Percentiles rank a stretch among this genome's conserved stretches.
Conservation (phyloP, 768 basidiomycete genomes). For the Serendipita sp. region DNA sequence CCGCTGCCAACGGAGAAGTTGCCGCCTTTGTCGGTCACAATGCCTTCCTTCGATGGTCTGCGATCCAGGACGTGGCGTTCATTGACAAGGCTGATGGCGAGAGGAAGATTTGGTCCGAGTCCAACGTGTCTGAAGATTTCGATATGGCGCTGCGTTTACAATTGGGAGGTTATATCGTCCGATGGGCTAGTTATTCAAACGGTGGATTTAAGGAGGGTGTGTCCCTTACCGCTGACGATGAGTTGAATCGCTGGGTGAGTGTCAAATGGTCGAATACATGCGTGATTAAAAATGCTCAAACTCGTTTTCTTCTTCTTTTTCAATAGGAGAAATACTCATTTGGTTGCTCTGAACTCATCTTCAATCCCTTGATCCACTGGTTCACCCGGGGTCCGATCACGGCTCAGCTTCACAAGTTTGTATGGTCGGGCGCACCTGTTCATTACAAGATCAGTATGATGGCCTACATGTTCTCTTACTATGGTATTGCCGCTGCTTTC, state of each 20-base stretch:
- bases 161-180: slow-evolving; percentile 56
- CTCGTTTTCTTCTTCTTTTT: neutral
- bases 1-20: slow-evolving; percentile 65
- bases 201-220: slow-evolving; percentile 87
- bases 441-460: slow-evolving; percentile 75
- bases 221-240: slow-evolving; percentile 75
- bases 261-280: slow-evolving; percentile 44
- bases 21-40: slow-evolving; percentile 79
- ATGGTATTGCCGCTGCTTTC: slow-evolving; percentile 49
- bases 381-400: slow-evolving; percentile 68
- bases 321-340: neutral
- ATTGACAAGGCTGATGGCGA: slow-evolving; percentile 34
- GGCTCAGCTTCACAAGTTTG: slow-evolving; percentile 56
- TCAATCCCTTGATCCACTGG: slow-evolving; percentile 71
- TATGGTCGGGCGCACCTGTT: slow-evolving; percentile 61
- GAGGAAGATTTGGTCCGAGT: slow-evolving; percentile 49
- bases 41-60: slow-evolving; percentile 46
- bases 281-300: neutral
- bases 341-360: slow-evolving; percentile 36
- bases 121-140: slow-evolving; percentile 54
- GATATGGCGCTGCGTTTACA: slow-evolving; percentile 50
- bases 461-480: slow-evolving; percentile 41
- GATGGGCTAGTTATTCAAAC: slow-evolving; percentile 74
- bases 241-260: slow-evolving; percentile 86
- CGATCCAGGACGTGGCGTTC: slow-evolving; percentile 39